Percentiles rank a stretch among this genome's conserved stretches.
Evolutionary conservation across 257 asterid genomes (phyloP).

Genomic region (Linderniella brevidens): DNA sequence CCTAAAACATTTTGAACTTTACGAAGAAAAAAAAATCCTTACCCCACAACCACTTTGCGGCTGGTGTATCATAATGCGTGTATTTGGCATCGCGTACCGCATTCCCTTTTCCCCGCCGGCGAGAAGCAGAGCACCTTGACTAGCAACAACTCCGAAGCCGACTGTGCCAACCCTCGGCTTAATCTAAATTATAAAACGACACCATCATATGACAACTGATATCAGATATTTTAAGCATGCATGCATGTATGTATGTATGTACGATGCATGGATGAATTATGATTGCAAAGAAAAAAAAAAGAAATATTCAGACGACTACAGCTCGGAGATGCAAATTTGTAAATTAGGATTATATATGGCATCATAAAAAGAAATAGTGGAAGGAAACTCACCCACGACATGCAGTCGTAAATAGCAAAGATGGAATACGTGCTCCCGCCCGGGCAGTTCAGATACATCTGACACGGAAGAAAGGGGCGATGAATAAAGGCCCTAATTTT

Average conservation of each 20-base stretch:
- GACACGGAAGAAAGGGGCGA: slow-evolving; percentile 4
- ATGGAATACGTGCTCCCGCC: slow-evolving; percentile 89
- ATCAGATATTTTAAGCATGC: background rate
- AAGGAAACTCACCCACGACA: slow-evolving; percentile 76
- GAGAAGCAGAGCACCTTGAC: slow-evolving; percentile 92
- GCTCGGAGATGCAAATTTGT: slow-evolving; percentile 1
- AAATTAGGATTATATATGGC: background rate
- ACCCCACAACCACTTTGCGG: slow-evolving; percentile 97
- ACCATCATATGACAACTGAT: slow-evolving; percentile 7
- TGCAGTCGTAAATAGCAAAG: slow-evolving; percentile 93
- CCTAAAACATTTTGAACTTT: background rate
- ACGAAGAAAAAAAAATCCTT: slow-evolving; percentile 15
- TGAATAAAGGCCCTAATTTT: background rate
- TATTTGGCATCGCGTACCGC: slow-evolving; percentile 97
- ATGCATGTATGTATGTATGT: too few relatives aligned
- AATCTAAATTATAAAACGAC: slow-evolving; percentile 31
- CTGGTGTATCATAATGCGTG: slow-evolving; percentile 93
- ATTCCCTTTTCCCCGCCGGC: slow-evolving; percentile 98
- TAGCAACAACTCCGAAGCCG: slow-evolving; percentile 90
- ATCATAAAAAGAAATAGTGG: too few relatives aligned
- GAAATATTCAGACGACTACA: too few relatives aligned
- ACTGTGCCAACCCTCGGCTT: slow-evolving; percentile 97
- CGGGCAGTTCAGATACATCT: slow-evolving; percentile 91
- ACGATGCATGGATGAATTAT: too few relatives aligned
- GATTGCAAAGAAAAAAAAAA: too few relatives aligned